These are phyloP conservation scores for Ophiostoma sp. DNA, from an alignment of 2,329 filamentous ascomycete genomes.

Conservation along the genomic window DNA sequence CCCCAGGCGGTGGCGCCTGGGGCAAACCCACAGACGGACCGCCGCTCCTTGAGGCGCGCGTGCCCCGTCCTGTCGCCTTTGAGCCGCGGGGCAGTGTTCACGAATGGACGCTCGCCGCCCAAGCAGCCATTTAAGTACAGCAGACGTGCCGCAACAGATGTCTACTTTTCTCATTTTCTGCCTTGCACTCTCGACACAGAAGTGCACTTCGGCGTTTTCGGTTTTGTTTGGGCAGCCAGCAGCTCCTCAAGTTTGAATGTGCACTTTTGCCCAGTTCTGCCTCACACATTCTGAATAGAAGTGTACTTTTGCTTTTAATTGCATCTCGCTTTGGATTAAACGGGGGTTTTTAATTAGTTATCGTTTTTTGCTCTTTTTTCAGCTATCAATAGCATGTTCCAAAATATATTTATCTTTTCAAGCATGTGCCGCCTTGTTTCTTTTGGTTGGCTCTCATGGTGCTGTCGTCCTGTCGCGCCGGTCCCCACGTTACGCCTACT, in stretches of 20 bases:
- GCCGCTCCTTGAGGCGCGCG: neutral
- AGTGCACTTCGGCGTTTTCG: too few relatives aligned
- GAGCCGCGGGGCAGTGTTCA: constrained; percentile 19
- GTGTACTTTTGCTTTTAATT: neutral
- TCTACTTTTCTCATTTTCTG: neutral
- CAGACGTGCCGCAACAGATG: too few relatives aligned
- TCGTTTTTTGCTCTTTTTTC: neutral
- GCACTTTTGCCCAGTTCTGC: too few relatives aligned
- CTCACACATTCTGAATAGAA: too few relatives aligned
- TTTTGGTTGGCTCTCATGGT: too few relatives aligned
- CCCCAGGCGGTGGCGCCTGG: constrained; percentile 12
- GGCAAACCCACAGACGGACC: constrained; percentile 7
- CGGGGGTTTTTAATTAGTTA: neutral
- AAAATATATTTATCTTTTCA: neutral
- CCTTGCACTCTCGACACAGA: too few relatives aligned
- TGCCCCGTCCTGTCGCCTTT: neutral
- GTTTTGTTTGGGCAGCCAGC: too few relatives aligned
- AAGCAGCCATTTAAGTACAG: neutral
- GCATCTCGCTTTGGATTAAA: too few relatives aligned
- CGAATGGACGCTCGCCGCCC: constrained; percentile 13
- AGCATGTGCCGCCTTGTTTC: too few relatives aligned
- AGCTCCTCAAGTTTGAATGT: too few relatives aligned
- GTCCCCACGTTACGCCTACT: too few relatives aligned
- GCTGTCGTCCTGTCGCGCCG: too few relatives aligned
- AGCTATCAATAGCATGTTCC: neutral